Conservation (phyloP, 1,284 basidiomycete genomes). For the Apiotrichum akiyoshidainum region DNA sequence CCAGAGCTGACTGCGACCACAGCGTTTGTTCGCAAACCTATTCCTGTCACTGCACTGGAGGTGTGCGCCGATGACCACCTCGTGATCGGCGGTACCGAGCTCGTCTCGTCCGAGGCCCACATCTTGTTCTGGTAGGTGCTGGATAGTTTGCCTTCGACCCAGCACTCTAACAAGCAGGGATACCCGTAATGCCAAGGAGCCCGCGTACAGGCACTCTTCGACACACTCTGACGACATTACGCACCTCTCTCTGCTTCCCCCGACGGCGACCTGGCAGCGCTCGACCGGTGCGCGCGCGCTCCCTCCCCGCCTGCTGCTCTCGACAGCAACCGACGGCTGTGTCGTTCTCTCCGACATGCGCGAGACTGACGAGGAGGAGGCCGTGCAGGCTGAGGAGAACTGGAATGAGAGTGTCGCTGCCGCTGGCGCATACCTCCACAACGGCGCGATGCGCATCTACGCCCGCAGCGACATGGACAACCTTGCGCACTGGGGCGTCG, state of each 20-base stretch:
- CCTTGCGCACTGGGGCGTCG: slow-evolving; percentile 37
- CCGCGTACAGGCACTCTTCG: slow-evolving; percentile 51
- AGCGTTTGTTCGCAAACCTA: slow-evolving; percentile 45
- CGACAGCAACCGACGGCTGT: slow-evolving; percentile 53
- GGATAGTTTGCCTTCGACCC: not conserved
- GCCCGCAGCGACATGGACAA: slow-evolving; percentile 51
- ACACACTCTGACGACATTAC: slow-evolving; percentile 56
- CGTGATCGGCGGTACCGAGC: slow-evolving; percentile 53
- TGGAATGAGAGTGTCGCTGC: slow-evolving; percentile 49
- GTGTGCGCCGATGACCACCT: slow-evolving; percentile 43
- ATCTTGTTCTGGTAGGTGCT: slow-evolving; percentile 51
- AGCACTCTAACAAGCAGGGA: slow-evolving; percentile 38
- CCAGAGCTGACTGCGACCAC: not conserved
- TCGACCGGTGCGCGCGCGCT: slow-evolving; percentile 6
- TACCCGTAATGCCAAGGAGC: slow-evolving; percentile 40
- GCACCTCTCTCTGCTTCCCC: slow-evolving; percentile 50
- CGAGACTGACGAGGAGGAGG: slow-evolving; percentile 54
- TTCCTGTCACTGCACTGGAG: slow-evolving; percentile 46
- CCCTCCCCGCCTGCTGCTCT: slow-evolving; percentile 50
- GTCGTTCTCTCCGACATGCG: slow-evolving; percentile 50
- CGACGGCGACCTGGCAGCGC: slow-evolving; percentile 34
- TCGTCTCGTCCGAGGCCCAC: slow-evolving; percentile 52
- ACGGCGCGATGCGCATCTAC: slow-evolving; percentile 45
- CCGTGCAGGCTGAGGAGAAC: slow-evolving; percentile 49
- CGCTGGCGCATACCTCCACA: slow-evolving; percentile 30